These are phyloP conservation scores for Hemileia vastatrix DNA, from an alignment of 1,284 basidiomycete genomes.

Conservation along the genomic window DNA sequence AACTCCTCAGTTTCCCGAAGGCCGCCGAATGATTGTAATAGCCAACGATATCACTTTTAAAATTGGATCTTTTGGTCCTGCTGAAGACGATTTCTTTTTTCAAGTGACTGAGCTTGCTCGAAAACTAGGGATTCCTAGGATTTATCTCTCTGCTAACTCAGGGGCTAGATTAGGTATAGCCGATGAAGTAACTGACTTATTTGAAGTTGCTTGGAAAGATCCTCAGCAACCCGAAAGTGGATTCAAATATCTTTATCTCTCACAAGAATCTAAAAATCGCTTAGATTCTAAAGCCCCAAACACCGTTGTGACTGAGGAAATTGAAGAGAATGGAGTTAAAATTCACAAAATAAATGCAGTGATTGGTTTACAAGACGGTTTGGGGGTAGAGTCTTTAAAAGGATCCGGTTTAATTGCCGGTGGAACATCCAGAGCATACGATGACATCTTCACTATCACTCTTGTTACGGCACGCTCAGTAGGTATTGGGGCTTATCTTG, in stretches of 20 bases:
- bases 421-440: constrained; percentile 94
- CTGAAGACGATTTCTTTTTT: constrained; percentile 93
- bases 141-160: constrained; percentile 97
- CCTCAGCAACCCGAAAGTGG: constrained; percentile 79
- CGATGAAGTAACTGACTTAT: constrained; percentile 78
- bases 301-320: constrained; percentile 70
- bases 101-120: constrained; percentile 89
- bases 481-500: constrained; percentile 97
- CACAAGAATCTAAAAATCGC: constrained; percentile 55
- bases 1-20: constrained; percentile 87
- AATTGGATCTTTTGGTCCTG: constrained; percentile 94
- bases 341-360: constrained; percentile 93
- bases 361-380: constrained; percentile 88
- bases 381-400: constrained; percentile 94
- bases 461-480: constrained; percentile 97
- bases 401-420: constrained; percentile 98
- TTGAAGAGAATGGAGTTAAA: constrained; percentile 72
- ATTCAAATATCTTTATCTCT: constrained; percentile 87
- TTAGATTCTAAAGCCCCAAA: constrained; percentile 49
- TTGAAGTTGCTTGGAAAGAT: constrained; percentile 86
- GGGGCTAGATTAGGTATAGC: constrained; percentile 94
- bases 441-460: constrained; percentile 99
- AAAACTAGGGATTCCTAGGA: constrained; percentile 72
- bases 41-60: constrained; percentile 99
- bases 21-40: constrained; percentile 77